These are phyloP conservation scores for Vigna reflexopilosa DNA, from an alignment of 306 rosid species.

Conservation along the genomic window DNA sequence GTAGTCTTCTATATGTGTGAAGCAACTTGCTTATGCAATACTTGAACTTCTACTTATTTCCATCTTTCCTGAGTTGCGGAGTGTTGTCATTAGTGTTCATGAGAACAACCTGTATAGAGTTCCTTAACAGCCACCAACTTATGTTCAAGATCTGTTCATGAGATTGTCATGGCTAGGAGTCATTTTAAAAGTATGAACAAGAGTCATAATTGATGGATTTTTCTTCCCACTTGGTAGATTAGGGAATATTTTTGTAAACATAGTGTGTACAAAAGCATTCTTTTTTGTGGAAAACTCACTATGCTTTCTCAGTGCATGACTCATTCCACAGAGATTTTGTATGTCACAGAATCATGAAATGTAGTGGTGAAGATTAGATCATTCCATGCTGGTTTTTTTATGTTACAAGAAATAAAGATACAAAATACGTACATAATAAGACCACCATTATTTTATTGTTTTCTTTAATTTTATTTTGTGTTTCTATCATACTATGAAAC, in stretches of 20 bases:
- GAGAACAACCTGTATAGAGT: slow-evolving; percentile 70
- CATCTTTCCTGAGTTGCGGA: slow-evolving; percentile 84
- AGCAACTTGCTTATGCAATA: slow-evolving; percentile 87
- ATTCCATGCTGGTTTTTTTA: neutral
- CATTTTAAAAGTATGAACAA: slow-evolving; percentile 7
- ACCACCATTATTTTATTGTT: neutral
- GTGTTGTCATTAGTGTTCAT: slow-evolving; percentile 71
- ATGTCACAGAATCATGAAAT: slow-evolving; percentile 32
- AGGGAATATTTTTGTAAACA: slow-evolving; percentile 34
- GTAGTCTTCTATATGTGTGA: slow-evolving; percentile 88
- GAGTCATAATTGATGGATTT: slow-evolving; percentile 19
- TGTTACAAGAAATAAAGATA: neutral
- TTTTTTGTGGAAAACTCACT: slow-evolving; percentile 32
- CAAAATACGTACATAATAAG: neutral
- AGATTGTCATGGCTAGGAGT: slow-evolving; percentile 21
- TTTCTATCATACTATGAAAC: neutral
- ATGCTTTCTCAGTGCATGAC: slow-evolving; percentile 19
- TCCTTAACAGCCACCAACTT: slow-evolving; percentile 23
- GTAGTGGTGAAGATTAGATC: neutral
- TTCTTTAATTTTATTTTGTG: neutral
- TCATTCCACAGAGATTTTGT: slow-evolving; percentile 33
- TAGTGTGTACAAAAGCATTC: slow-evolving; percentile 53
- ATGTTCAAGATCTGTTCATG: slow-evolving; percentile 38
- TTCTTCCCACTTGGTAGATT: slow-evolving; percentile 5
- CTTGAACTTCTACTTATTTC: slow-evolving; percentile 85